phyloP scores from a whole-genome alignment of 306 rosid species.

The Quercus suber region DNA sequence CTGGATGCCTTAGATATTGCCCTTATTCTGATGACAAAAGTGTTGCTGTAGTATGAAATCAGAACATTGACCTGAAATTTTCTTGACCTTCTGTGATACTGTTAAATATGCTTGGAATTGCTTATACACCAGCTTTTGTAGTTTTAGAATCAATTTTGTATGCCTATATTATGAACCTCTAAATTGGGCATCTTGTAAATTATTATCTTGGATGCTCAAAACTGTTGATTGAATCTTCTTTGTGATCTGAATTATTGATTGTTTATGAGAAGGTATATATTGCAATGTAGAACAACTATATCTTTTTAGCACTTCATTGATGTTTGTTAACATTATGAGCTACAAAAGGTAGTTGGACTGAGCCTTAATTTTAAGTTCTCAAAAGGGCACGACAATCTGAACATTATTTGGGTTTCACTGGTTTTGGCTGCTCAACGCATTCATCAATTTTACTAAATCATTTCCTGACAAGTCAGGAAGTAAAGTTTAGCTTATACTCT shows the following conservation, averaged over 20 bases:
- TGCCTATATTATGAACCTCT: neutral
- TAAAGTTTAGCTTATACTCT: neutral
- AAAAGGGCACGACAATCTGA: neutral
- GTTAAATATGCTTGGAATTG: neutral
- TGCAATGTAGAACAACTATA: neutral
- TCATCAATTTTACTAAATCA: neutral
- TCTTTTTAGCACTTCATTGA: neutral
- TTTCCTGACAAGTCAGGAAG: neutral
- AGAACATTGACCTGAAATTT: neutral
- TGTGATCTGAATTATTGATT: neutral
- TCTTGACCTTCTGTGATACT: neutral
- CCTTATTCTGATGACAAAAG: neutral
- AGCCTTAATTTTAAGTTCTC: neutral
- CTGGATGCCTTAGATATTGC: neutral
- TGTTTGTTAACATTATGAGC: neutral
- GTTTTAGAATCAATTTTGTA: neutral
- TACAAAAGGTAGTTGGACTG: neutral
- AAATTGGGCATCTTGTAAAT: neutral
- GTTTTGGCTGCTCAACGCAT: neutral
- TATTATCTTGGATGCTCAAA: neutral
- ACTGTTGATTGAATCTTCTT: neutral
- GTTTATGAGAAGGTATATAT: neutral
- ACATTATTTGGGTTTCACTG: neutral
- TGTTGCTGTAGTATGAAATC: neutral
- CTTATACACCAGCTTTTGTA: neutral